Conservation (phyloP, 106 monocot species). For the Hemerocallis citrina region DNA sequence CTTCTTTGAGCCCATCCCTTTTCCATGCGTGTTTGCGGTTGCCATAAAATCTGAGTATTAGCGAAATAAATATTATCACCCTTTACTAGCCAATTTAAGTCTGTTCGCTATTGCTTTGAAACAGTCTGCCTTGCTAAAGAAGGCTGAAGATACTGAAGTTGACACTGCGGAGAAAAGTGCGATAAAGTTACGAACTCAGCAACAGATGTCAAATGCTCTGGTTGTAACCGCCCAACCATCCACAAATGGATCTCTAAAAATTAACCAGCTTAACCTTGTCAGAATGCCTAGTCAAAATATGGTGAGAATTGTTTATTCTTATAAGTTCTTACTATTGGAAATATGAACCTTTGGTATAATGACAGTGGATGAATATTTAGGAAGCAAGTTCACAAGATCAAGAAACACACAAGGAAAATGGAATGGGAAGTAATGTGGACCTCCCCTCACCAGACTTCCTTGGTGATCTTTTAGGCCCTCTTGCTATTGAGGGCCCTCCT, state of each 20-base stretch:
- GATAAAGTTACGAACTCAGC: constrained; percentile 80
- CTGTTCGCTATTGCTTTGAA: not conserved
- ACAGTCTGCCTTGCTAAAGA: constrained; percentile 86
- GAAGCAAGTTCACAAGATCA: constrained; percentile 44
- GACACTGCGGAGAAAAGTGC: constrained; percentile 99
- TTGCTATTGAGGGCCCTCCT: constrained; percentile 85
- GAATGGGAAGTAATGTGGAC: constrained; percentile 35
- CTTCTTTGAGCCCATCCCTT: no score
- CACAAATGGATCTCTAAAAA: constrained; percentile 53
- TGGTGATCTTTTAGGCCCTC: constrained; percentile 84
- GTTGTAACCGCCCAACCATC: constrained; percentile 80
- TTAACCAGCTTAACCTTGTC: constrained; percentile 58
- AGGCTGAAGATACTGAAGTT: constrained; percentile 88
- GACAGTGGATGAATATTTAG: constrained; percentile 23
- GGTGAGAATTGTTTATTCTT: constrained; percentile 30
- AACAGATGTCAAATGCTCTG: constrained; percentile 85
- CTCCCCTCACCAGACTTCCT: constrained; percentile 60
- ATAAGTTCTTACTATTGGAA: not conserved
- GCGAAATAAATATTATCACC: not conserved
- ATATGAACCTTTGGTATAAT: constrained; percentile 4
- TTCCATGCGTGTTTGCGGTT: no score
- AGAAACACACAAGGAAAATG: constrained; percentile 42
- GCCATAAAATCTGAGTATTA: no score
- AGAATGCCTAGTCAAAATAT: constrained; percentile 64
- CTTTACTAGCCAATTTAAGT: not conserved